Evolutionary conservation across 768 basidiomycete species (phyloP).

Genomic region (Steccherinum ochraceum): DNA sequence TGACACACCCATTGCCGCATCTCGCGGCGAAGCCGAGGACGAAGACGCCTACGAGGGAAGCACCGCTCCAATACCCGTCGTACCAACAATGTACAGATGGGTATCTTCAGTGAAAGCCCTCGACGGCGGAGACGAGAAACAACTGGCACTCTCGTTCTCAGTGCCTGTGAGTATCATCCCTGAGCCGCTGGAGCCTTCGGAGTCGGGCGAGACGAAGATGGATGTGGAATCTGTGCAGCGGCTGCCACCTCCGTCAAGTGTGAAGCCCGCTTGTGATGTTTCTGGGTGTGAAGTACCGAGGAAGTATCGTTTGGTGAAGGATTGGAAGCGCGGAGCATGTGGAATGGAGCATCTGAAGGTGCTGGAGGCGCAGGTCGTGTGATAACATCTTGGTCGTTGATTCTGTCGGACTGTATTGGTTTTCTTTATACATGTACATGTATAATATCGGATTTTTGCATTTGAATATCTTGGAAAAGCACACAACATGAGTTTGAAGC

Average conservation of each 20-base stretch:
- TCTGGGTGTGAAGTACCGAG: conserved; percentile 47
- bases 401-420: neutral
- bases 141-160: conserved; percentile 47
- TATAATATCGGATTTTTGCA: too few relatives aligned
- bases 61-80: conserved; percentile 13
- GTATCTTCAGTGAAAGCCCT: conserved; percentile 45
- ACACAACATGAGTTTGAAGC: neutral
- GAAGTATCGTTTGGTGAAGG: conserved; percentile 61
- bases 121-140: conserved; percentile 8
- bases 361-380: conserved; percentile 32
- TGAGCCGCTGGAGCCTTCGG: neutral
- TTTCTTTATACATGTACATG: neutral
- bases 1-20: conserved; percentile 27
- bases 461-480: neutral
- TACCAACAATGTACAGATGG: conserved; percentile 68
- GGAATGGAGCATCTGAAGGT: conserved; percentile 59
- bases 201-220: conserved; percentile 10
- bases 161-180: conserved; percentile 37
- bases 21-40: conserved; percentile 32
- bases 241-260: conserved; percentile 1
- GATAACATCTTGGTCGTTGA: neutral
- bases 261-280: conserved; percentile 40
- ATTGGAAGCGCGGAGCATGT: conserved; percentile 60
- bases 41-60: conserved; percentile 35
- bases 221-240: conserved; percentile 6